Evolutionary conservation across 1,139 yeast genomes (phyloP), one percentile per base, ranked within the genome.

Genomic region (Torulaspora globosa): DNA sequence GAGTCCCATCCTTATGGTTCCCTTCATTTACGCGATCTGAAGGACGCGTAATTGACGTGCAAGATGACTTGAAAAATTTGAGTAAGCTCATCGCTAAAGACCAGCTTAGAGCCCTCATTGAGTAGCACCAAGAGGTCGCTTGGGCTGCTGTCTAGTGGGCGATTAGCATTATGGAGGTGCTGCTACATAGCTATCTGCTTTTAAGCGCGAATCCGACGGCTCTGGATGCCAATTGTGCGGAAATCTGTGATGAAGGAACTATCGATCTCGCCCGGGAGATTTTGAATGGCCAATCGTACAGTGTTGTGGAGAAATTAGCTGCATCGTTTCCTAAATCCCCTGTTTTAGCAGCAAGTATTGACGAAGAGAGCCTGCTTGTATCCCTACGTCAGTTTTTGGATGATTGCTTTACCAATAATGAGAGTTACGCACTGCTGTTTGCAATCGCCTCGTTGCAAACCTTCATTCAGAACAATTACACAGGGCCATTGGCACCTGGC

Each of bases 391-490:
- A 33, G 9, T 39, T 39, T 26, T 16, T 40, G 5, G 27, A 14
- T 10, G 30, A 24, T 8, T 42, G 39, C 19, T 39, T 47, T 16
- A 31, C 28, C 14, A 28, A 42, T 15, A 28, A 36, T 12, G 27
- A 24, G 10, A 30, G 35, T 27, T 29, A 32, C 26, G 39, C 62
- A 3, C 48, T 69, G 11, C 41, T 63, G 10, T 43, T 69, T 12
- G 86, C 84, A 3, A 70, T 83, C 45, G 73, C 84, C 1, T 68
- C 80, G 3, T 69, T 88, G 31, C 89, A 88, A 59, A 63, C 78
- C 1, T 90, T 84, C 60, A 69, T 85, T 18, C 96, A 88, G 61
- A 68, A 77, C 44, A 90, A 90, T 62, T 86, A 75, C 62, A 87
- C 96, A 0, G 97, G 97, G 3, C 97, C 97, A 1, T 34, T 41